phyloP scores from a whole-genome alignment of 345 rosid genomes.

The Eucalyptus brandiana region DNA sequence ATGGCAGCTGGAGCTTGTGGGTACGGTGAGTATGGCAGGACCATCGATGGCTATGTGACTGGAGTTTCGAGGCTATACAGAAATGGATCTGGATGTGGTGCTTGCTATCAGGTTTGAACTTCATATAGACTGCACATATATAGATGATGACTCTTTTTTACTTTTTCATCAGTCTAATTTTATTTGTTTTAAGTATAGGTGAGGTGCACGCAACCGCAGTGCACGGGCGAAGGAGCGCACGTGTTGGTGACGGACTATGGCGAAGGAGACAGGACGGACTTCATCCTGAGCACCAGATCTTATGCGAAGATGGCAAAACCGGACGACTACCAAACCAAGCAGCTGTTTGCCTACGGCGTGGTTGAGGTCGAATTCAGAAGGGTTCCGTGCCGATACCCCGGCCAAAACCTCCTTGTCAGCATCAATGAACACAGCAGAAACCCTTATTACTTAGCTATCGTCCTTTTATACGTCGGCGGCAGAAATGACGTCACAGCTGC shows the following conservation, averaged over 20 bases:
- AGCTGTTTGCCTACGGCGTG: slow-evolving; percentile 58
- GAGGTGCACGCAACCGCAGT: slow-evolving; percentile 52
- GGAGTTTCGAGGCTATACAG: slow-evolving; percentile 66
- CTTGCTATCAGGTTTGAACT: slow-evolving; percentile 71
- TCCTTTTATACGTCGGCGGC: slow-evolving; percentile 41
- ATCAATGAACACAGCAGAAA: slow-evolving; percentile 59
- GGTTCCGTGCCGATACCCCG: slow-evolving; percentile 42
- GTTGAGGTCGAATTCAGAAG: slow-evolving; percentile 65
- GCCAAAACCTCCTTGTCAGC: slow-evolving; percentile 39
- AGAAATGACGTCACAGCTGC: slow-evolving; percentile 43
- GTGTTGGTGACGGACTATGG: slow-evolving; percentile 80
- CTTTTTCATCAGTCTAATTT: background rate
- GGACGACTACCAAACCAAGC: background rate
- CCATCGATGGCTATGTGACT: slow-evolving; percentile 58
- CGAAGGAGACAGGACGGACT: slow-evolving; percentile 69
- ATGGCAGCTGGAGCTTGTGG: slow-evolving; percentile 82
- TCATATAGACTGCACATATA: background rate
- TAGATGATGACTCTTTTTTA: background rate
- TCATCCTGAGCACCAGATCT: slow-evolving; percentile 65
- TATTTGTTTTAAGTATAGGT: slow-evolving; percentile 21
- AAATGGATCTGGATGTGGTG: slow-evolving; percentile 85
- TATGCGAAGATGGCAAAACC: slow-evolving; percentile 43
- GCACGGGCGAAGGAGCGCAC: slow-evolving; percentile 50
- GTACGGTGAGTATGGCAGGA: slow-evolving; percentile 68
- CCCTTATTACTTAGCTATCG: slow-evolving; percentile 58